phyloP scores from a whole-genome alignment of 73 alveolate genomes.

The Paramecium tetraurelia region DNA sequence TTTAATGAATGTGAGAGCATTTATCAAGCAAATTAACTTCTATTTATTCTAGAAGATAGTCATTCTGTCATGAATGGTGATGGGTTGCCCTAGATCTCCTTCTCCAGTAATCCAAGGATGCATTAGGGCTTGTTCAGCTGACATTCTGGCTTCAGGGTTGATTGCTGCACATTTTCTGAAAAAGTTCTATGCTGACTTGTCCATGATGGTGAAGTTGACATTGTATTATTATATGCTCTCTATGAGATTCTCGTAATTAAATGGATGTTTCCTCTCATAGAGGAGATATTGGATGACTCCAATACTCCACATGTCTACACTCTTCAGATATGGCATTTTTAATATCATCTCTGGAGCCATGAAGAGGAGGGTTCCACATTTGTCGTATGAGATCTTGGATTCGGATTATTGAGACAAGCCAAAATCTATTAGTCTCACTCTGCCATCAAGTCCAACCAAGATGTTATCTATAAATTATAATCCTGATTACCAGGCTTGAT shows the following conservation, averaged over 20 bases:
- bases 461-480: neutral
- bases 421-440: neutral
- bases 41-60: neutral
- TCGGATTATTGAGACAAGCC: slow-evolving; percentile 25
- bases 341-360: slow-evolving; percentile 50
- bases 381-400: slow-evolving; percentile 16
- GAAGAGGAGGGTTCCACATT: slow-evolving; percentile 33
- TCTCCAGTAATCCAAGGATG: slow-evolving; percentile 55
- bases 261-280: slow-evolving; percentile 5
- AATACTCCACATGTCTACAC: slow-evolving; percentile 41
- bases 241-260: neutral
- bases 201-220: neutral
- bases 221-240: neutral
- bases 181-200: neutral
- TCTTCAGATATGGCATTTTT: neutral
- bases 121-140: slow-evolving; percentile 21
- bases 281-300: neutral
- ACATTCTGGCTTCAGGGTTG: neutral
- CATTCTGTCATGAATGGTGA: slow-evolving; percentile 5
- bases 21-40: neutral
- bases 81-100: slow-evolving; percentile 16
- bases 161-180: slow-evolving; percentile 14
- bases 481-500: slow-evolving; percentile 3
- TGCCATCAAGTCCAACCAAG: neutral
- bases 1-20: neutral